A percentile compares a stretch with the other conserved stretches of the same genome.
These are phyloP conservation scores for Chrysoporthe cubensis DNA, from an alignment of 2,329 filamentous ascomycete species.

Conservation along the genomic window DNA sequence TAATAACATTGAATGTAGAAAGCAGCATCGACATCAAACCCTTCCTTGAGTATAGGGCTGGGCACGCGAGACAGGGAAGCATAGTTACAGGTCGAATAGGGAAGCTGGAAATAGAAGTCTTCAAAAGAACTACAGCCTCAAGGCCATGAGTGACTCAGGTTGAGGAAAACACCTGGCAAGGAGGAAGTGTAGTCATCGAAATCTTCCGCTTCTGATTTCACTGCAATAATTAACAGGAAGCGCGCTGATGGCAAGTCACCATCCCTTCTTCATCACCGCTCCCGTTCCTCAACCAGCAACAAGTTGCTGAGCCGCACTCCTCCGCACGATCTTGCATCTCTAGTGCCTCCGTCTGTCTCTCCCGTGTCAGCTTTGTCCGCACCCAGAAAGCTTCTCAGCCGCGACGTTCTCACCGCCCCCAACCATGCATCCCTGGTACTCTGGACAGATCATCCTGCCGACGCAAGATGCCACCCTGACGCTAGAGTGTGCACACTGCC, in stretches of 20 bases:
- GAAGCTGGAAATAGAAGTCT: background rate
- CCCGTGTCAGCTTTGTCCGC: background rate
- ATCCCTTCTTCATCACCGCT: background rate
- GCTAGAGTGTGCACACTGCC: conserved; percentile 5
- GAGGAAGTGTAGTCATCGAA: background rate
- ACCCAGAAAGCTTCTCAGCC: background rate
- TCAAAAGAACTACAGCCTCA: background rate
- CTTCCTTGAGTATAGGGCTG: no score
- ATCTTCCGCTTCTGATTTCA: background rate
- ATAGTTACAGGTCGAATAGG: no score
- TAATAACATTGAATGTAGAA: no score
- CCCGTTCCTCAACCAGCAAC: background rate
- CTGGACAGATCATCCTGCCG: background rate
- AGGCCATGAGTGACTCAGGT: background rate
- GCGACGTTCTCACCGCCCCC: no score
- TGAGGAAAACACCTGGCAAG: background rate
- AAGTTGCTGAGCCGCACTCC: background rate
- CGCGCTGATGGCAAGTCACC: background rate
- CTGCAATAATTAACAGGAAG: background rate
- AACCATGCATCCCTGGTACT: background rate
- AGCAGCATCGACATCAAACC: no score
- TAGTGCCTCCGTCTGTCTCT: background rate
- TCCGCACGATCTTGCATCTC: background rate
- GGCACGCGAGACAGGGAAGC: no score
- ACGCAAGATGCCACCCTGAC: background rate